Conservation (phyloP, 1,139 yeast genomes). For the Arxiozyma bovina region DNA sequence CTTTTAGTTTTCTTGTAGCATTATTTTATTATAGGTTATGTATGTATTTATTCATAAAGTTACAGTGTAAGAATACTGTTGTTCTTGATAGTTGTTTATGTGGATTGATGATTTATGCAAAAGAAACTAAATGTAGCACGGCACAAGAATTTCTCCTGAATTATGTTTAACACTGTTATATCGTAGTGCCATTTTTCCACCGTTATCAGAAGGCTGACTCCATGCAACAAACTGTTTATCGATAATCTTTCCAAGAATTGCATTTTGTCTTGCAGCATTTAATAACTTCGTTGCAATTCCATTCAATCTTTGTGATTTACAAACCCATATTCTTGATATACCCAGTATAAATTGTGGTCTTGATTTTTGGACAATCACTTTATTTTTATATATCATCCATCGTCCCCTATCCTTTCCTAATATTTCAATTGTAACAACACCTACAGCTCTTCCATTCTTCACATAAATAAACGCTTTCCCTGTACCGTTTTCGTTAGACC, state of each 20-base stretch:
- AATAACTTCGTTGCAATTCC: slow-evolving; percentile 26
- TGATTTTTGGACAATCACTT: slow-evolving; percentile 21
- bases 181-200: slow-evolving; percentile 27
- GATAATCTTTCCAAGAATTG: slow-evolving; percentile 15
- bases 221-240: slow-evolving; percentile 26
- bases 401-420: slow-evolving; percentile 18
- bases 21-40: too few relatives aligned
- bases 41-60: too few relatives aligned
- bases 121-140: slow-evolving; percentile 23
- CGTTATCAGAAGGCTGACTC: slow-evolving; percentile 32
- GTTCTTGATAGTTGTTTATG: background rate
- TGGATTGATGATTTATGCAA: too few relatives aligned
- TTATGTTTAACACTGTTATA: slow-evolving; percentile 27
- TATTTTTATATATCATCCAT: slow-evolving; percentile 28
- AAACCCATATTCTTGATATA: slow-evolving; percentile 31
- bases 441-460: slow-evolving; percentile 24
- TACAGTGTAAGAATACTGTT: too few relatives aligned
- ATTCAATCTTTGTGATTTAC: slow-evolving; percentile 20
- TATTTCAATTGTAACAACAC: slow-evolving; percentile 25
- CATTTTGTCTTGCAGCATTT: slow-evolving; percentile 24
- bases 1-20: too few relatives aligned
- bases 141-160: slow-evolving; percentile 28
- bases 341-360: slow-evolving; percentile 24
- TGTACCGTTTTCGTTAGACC: slow-evolving; percentile 16
- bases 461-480: slow-evolving; percentile 29